Evolutionary conservation across 2,329 filamentous ascomycete species (phyloP).

Genomic region (Huntiella moniliformis): DNA sequence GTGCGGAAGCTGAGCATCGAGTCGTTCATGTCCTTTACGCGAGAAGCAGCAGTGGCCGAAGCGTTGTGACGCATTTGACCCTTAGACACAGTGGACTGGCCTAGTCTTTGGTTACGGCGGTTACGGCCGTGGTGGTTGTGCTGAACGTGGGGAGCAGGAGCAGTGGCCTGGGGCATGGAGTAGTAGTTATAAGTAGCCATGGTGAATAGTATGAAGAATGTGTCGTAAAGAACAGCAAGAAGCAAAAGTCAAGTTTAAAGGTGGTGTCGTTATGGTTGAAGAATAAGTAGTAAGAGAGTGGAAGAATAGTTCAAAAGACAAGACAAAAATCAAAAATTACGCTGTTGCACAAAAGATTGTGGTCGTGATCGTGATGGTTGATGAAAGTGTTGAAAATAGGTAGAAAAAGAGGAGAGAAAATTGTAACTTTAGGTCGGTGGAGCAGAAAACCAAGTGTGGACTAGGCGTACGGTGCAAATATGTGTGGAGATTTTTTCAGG

Average conservation of each 20-base stretch:
- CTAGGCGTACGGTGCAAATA: too few relatives aligned
- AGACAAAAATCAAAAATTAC: not conserved
- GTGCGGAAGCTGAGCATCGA: conserved; percentile 62
- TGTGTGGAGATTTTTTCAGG: too few relatives aligned
- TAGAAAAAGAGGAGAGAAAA: too few relatives aligned
- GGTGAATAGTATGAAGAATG: conserved; percentile 17
- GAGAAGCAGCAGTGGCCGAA: conserved; percentile 47
- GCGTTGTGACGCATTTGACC: conserved; percentile 56
- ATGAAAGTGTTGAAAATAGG: too few relatives aligned
- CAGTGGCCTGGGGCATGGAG: conserved; percentile 33
- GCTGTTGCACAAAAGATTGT: not conserved
- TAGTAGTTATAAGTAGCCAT: conserved; percentile 48
- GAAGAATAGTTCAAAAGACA: not conserved
- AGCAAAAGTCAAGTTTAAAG: not conserved
- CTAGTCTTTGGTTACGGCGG: conserved; percentile 64
- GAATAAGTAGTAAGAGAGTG: not conserved
- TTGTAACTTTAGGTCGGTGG: not conserved
- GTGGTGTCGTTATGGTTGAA: not conserved
- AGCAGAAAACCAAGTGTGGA: too few relatives aligned
- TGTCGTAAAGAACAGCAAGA: not conserved
- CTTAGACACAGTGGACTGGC: conserved; percentile 39
- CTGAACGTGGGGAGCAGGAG: conserved; percentile 30
- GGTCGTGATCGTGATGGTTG: not conserved
- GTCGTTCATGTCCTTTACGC: conserved; percentile 48
- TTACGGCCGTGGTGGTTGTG: conserved; percentile 74